A percentile compares a stretch with the other conserved stretches of the same genome.
These are phyloP conservation scores for Maudiozyma pseudohumilis DNA, from an alignment of 805 yeast genomes.

Conservation along the genomic window DNA sequence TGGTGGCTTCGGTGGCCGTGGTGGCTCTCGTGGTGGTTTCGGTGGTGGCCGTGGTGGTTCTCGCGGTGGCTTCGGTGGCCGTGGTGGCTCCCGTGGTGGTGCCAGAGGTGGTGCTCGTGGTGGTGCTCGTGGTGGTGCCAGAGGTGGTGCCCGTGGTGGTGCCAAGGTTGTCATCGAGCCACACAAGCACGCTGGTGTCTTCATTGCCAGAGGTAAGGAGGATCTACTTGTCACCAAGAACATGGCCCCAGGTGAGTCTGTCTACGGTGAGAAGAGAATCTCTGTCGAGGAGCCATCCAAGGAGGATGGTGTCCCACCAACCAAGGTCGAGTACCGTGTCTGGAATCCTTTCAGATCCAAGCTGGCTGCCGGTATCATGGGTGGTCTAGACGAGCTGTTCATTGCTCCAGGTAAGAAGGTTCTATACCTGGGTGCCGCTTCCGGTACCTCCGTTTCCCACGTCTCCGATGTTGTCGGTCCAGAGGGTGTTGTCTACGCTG, in stretches of 20 bases:
- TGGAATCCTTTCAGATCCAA: conserved; percentile 99
- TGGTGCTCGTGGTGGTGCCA: conserved; percentile 45
- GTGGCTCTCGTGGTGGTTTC: conserved; percentile 1
- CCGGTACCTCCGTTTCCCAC: conserved; percentile 98
- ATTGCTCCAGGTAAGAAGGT: conserved; percentile 98
- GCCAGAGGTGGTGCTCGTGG: conserved; percentile 37
- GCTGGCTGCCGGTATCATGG: conserved; percentile 99
- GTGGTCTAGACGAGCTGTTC: conserved; percentile 97
- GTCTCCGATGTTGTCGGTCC: conserved; percentile 98
- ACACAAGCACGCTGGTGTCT: conserved; percentile 97
- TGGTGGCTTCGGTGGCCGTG: conserved; percentile 32
- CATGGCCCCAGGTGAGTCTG: conserved; percentile 96
- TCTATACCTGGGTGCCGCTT: conserved; percentile 96
- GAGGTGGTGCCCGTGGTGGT: conserved; percentile 83
- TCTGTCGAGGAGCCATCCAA: conserved; percentile 85
- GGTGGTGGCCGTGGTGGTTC: conserved; percentile 31
- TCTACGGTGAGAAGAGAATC: conserved; percentile 96
- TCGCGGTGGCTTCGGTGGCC: conserved; percentile 36
- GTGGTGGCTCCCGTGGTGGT: conserved; percentile 44
- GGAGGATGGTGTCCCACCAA: conserved; percentile 80
- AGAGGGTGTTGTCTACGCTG: conserved; percentile 97
- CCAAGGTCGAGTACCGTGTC: conserved; percentile 97
- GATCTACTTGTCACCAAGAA: conserved; percentile 95
- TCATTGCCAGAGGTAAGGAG: conserved; percentile 99
- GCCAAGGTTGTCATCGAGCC: conserved; percentile 97